Conservation (phyloP, 2,329 filamentous ascomycete species). For the Aspergillus pseudoterreus region DNA sequence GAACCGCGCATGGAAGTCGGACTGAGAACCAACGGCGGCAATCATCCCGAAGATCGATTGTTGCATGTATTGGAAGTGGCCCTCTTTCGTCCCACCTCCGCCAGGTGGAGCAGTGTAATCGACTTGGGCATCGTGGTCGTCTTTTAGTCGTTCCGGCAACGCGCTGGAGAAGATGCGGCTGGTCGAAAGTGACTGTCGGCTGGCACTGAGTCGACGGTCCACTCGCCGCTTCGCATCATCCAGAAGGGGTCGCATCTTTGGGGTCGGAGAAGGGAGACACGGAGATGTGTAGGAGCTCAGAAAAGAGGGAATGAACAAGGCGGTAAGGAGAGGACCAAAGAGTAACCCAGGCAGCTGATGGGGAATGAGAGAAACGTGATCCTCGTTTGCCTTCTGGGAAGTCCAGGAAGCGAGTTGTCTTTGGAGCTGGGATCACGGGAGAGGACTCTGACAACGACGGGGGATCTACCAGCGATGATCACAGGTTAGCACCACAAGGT, state of each 20-base stretch:
- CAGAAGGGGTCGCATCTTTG: conserved; percentile 31
- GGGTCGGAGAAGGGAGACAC: conserved; percentile 2
- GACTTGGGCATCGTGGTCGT: conserved; percentile 58
- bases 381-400: neutral
- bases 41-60: conserved; percentile 94
- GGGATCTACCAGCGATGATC: neutral
- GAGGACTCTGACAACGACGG: conserved; percentile 6
- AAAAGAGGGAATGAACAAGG: neutral
- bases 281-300: neutral
- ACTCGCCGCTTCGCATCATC: conserved; percentile 43
- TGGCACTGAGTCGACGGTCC: conserved; percentile 39
- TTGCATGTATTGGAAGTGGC: conserved; percentile 68
- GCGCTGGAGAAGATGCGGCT: conserved; percentile 47
- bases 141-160: conserved; percentile 56
- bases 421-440: neutral
- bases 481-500: neutral
- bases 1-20: conserved; percentile 78
- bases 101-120: conserved; percentile 57
- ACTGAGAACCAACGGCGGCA: conserved; percentile 76
- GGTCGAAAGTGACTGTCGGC: conserved; percentile 40
- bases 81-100: conserved; percentile 32
- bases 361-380: conserved; percentile 1
- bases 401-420: conserved; percentile 9
- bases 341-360: conserved; percentile 9
- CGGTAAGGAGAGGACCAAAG: neutral